phyloP scores from a whole-genome alignment of 176 grass and related monocot genomes.

The Sorghum bicolor region Sorghum_bicolor_NCBIv3 NC_012874.2:8595001-8595500 shows the following conservation, averaged over 20 bases:
- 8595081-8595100: conserved; percentile 61
- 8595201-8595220: conserved; percentile 18
- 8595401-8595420: not conserved
- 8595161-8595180: conserved; percentile 16
- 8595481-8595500: conserved; percentile 17
- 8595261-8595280: conserved; percentile 70
- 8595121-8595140: not conserved
- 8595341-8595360: not conserved
- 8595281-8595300: conserved; percentile 84
- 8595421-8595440: not conserved
- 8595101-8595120: not conserved
- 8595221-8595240: conserved; percentile 24
- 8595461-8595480: not conserved
- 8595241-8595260: conserved; percentile 44
- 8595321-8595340: conserved; percentile 46
- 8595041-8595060: conserved; percentile 92
- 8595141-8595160: not conserved
- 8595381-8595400: conserved; percentile 4
- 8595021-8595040: conserved; percentile 96
- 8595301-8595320: conserved; percentile 97
- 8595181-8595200: conserved; percentile 12
- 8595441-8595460: not conserved
- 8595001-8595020: conserved; percentile 99
- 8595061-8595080: conserved; percentile 89
- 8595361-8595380: conserved; percentile 9